Evolutionary conservation across 2,329 filamentous ascomycete species (phyloP), one percentile per base, ranked within the genome.

Genomic region (Neocucurbitaria cava): DNA sequence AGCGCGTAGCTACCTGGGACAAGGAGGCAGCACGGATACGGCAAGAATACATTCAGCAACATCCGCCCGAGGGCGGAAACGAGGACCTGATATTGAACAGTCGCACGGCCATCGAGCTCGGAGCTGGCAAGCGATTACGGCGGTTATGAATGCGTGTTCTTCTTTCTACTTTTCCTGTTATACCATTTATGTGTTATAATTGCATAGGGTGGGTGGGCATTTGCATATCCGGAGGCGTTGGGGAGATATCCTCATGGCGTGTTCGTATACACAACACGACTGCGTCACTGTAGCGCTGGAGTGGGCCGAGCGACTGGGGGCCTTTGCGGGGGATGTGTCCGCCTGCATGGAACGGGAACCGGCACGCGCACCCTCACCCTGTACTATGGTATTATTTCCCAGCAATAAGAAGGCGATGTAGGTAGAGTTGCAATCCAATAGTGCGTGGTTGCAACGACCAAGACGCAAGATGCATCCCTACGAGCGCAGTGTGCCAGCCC

Each of bases 1-100:
- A 82, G 45, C 81, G 83, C n/a, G 81, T 85, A 8, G 84, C 82
- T 46, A 82, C 84, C 50, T 98, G 93, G 91, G 91, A 96, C 69
- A 78, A 76, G 18, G 84, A 87, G 52, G 89, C 89, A 3, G 76
- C 79, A 23, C 70, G 74, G 31, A 79, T 82, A 49, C 69, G 79
- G 46, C 65, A 66, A 40, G 78, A 80, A 56, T 80, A 78, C 54
- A 75, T 76, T n/a, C 61, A 71, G 48, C 64, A 66, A 13, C 62
- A 77, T 38, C 72, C 74, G 7, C 71, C 69, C 3, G 62, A 69
- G 20, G 60, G 62, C 9, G 71, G 69, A 17, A 68, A 62, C 44
- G 68, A 70, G 46, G 69, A 69, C 13, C 43, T 61, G 44, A 62
- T 71, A 40, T 53, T 75, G 28, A 70, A 70, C 57, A 73, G 73